Evolutionary conservation across 2,329 filamentous ascomycete genomes (phyloP), one percentile per base, ranked within the genome.

Genomic region (Colletotrichum graminicola): DNA sequence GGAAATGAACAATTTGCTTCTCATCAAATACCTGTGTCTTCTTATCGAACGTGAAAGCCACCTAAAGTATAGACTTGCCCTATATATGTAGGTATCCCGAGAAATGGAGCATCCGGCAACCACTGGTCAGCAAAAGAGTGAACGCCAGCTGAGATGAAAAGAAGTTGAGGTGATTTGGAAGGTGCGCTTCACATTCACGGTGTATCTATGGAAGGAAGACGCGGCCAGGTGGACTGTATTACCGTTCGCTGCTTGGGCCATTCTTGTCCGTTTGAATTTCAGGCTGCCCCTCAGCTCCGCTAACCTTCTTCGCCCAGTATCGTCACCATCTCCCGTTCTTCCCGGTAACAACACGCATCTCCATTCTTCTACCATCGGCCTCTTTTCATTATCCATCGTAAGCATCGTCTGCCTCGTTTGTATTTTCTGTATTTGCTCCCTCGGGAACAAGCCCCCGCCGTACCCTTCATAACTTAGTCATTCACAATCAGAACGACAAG

Each of bases 1-100:
- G 60, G 61, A 60, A 71, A 55, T 52, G 52, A 59, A 60, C 11
- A n/a, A 61, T 45, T 56, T 26, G 52, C 23, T 56, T 47, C 29
- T 34, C 4, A 43, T 23, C 3, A 41, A 26, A 23, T 11, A 5
- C 1, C 1, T 6, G 7, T 8, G 10, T 36, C 32, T 26, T 10
- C 2, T 32, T 10, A 14, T 55, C 21, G 11, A 34, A n/a, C 6
- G 29, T n/a, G 21, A n/a, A 8, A 3, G 4, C 18, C 21, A n/a
- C 43, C 21, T 11, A 10, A 45, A 4, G 2, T n/a, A 45, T 21
- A 2, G n/a, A 45, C 16, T 7, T 21, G 21, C 16, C 16, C 21
- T 43, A 41, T 3, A 14, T 41, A 18, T 3, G 39, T 41, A 41
- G 12, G 7, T 41, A 43, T 43, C 1, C 18, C 41, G 16, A 21